Evolutionary conservation across 2,329 filamentous ascomycete genomes (phyloP).

Genomic region (Colletotrichum costaricense): DNA sequence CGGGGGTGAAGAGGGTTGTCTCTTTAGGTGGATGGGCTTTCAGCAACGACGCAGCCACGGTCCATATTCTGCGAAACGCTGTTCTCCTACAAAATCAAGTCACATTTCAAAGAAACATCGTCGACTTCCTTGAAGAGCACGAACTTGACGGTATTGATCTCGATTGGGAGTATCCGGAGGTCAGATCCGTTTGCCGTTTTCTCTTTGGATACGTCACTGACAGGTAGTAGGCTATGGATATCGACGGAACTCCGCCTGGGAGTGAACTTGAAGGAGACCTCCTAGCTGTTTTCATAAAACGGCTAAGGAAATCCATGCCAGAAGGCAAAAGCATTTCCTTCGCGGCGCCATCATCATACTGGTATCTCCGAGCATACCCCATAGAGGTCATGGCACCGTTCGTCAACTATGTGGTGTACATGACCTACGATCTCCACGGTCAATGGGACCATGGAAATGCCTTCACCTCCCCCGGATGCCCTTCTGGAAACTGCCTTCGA

Average conservation of each 20-base stretch:
- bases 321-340: conserved; percentile 46
- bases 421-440: conserved; percentile 50
- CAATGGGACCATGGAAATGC: conserved; percentile 42
- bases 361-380: conserved; percentile 51
- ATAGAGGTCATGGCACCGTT: conserved; percentile 44
- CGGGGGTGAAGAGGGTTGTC: conserved; percentile 45
- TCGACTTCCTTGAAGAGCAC: conserved; percentile 52
- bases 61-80: conserved; percentile 49
- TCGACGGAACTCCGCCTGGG: conserved; percentile 46
- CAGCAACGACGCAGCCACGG: conserved; percentile 50
- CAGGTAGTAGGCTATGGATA: conserved; percentile 37
- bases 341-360: conserved; percentile 51
- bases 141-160: conserved; percentile 53
- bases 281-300: conserved; percentile 45
- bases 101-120: conserved; percentile 49
- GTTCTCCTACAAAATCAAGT: conserved; percentile 48
- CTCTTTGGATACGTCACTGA: no score
- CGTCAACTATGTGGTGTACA: conserved; percentile 49
- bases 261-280: conserved; percentile 43
- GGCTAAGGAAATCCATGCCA: neutral
- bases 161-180: conserved; percentile 53
- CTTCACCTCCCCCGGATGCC: conserved; percentile 41
- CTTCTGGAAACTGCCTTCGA: conserved; percentile 47
- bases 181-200: no score
- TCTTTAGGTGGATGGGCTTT: conserved; percentile 59